Evolutionary conservation across 2,329 filamentous ascomycete species (phyloP).

Genomic region (Stemphylium vesicarium): DNA sequence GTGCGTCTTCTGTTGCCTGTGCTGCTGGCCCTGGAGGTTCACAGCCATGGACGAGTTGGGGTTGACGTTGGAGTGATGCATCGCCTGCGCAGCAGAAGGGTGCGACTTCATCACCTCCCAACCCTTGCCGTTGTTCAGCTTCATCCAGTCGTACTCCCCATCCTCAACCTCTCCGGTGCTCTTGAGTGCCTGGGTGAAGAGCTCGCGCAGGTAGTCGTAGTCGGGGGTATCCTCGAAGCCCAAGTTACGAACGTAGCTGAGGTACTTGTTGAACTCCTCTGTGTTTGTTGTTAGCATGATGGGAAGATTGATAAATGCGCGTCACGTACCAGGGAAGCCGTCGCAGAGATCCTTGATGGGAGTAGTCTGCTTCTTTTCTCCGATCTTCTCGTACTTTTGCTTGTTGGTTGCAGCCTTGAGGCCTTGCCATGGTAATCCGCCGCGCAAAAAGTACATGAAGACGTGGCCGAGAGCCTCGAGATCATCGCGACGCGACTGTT

Average conservation of each 20-base stretch:
- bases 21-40: constrained; percentile 77
- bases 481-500: constrained; percentile 95
- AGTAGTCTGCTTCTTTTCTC: constrained; percentile 99
- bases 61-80: constrained; percentile 78
- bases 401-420: constrained; percentile 76
- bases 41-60: constrained; percentile 81
- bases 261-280: constrained; percentile 97
- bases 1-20: constrained; percentile 64
- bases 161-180: constrained; percentile 94
- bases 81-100: constrained; percentile 70
- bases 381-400: constrained; percentile 99
- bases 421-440: constrained; percentile 71
- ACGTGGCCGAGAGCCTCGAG: constrained; percentile 81
- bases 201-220: constrained; percentile 95
- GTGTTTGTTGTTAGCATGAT: constrained; percentile 38
- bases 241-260: constrained; percentile 95
- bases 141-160: constrained; percentile 99
- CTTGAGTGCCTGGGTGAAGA: constrained; percentile 96
- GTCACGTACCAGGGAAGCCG: constrained; percentile 75
- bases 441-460: constrained; percentile 73
- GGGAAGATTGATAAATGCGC: not conserved
- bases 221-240: constrained; percentile 98
- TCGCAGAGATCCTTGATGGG: constrained; percentile 96
- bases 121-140: constrained; percentile 89
- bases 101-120: constrained; percentile 82